Evolutionary conservation across 352 stramenopile genomes (phyloP).

Genomic region (Hyaloperonospora brassicae): DNA sequence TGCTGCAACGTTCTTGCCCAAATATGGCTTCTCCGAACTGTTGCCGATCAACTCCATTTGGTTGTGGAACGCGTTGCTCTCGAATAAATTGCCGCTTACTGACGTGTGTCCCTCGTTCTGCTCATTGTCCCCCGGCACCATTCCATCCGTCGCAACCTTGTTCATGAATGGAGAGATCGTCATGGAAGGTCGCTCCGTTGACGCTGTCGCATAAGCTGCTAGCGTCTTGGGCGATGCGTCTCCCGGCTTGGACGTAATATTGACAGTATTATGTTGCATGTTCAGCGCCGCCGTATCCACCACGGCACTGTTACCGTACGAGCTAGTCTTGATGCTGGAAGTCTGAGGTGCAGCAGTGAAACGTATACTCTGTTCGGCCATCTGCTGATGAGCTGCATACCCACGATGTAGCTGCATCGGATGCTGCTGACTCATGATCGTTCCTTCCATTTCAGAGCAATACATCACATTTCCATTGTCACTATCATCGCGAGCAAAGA

Average conservation of each 20-base stretch:
- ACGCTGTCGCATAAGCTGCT: conserved; percentile 23
- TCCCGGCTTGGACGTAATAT: conserved; percentile 30
- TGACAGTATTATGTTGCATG: conserved; percentile 31
- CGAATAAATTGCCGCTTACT: conserved; percentile 50
- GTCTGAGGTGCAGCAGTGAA: conserved; percentile 16
- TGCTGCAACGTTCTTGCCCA: conserved; percentile 28
- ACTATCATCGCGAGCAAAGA: conserved; percentile 27
- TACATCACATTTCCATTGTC: conserved; percentile 32
- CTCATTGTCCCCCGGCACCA: conserved; percentile 1
- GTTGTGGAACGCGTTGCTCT: conserved; percentile 60
- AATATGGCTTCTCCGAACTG: conserved; percentile 29
- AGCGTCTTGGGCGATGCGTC: conserved; percentile 36
- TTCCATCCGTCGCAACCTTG: conserved; percentile 38
- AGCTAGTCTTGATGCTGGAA: conserved; percentile 10
- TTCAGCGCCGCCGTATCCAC: conserved; percentile 22
- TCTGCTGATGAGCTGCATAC: conserved; percentile 35
- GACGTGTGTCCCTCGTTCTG: conserved; percentile 22
- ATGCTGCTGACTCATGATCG: conserved; percentile 28
- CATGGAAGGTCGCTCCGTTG: conserved; percentile 38
- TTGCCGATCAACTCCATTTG: conserved; percentile 53
- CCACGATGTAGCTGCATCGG: conserved; percentile 32
- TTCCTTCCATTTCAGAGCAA: conserved; percentile 43
- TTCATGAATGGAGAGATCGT: conserved; percentile 74
- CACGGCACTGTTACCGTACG: conserved; percentile 14
- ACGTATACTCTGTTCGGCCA: conserved; percentile 18